phyloP scores from a whole-genome alignment of 148 eudicot genomes.

The Dysphania ambrosioides region DNA sequence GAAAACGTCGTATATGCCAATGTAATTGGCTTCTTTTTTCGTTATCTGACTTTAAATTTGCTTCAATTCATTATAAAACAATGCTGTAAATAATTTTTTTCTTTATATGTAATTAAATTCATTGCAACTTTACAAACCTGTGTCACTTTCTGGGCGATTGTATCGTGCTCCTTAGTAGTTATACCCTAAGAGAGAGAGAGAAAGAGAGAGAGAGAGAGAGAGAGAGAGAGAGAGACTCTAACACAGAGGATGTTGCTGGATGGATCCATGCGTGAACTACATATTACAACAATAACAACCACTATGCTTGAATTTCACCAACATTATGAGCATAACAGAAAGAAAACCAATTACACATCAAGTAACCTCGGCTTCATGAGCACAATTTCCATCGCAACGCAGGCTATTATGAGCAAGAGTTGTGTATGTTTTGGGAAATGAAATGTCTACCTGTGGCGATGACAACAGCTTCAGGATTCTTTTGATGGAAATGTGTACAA shows the following conservation, averaged over 20 bases:
- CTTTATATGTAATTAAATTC: not conserved
- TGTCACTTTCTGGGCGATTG: not conserved
- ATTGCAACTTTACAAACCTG: not conserved
- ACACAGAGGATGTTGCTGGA: not conserved
- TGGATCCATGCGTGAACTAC: not conserved
- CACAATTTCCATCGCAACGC: too few relatives aligned
- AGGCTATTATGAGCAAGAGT: too few relatives aligned
- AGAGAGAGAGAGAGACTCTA: not conserved
- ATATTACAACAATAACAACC: not conserved
- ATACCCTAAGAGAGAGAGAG: not conserved
- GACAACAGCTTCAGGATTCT: too few relatives aligned
- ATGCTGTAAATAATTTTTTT: not conserved
- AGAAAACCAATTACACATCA: too few relatives aligned
- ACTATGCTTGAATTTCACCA: too few relatives aligned
- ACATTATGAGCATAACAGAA: too few relatives aligned
- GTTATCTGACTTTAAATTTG: not conserved
- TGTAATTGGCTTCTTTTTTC: not conserved
- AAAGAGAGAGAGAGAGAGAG: not conserved
- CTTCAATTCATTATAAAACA: not conserved
- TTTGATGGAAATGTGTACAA: too few relatives aligned
- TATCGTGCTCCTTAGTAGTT: not conserved
- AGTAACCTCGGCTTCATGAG: too few relatives aligned
- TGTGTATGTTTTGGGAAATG: too few relatives aligned
- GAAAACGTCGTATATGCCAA: not conserved
- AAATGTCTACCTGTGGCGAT: too few relatives aligned